phyloP scores from a whole-genome alignment of 169 alveolate species.

The Amoebophrya sp. region DNA sequence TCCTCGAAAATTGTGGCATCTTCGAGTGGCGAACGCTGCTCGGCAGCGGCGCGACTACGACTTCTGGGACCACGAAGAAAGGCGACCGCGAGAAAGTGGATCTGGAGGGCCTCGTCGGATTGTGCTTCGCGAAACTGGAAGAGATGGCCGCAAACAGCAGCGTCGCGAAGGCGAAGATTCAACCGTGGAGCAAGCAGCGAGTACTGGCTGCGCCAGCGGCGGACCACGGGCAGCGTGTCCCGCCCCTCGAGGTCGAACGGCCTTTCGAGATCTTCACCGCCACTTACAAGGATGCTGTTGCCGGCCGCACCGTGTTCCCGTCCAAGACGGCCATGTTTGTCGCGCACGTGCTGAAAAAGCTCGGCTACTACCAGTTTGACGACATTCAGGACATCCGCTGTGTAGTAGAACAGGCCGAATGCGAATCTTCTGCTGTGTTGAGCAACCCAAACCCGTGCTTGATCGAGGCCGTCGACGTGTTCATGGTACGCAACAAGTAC shows the following conservation, averaged over 20 bases:
- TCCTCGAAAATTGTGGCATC: neutral
- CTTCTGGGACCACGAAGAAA: no score
- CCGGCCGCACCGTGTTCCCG: neutral
- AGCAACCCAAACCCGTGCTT: neutral
- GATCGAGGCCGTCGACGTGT: neutral
- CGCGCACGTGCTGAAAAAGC: neutral
- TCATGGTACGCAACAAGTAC: neutral
- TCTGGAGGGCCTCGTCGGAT: neutral
- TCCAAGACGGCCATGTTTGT: neutral
- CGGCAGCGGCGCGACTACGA: no score
- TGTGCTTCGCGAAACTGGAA: neutral
- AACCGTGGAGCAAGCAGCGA: no score
- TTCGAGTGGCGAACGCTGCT: neutral
- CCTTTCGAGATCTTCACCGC: neutral
- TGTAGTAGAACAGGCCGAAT: no score
- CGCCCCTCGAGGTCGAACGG: neutral
- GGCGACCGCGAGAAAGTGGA: neutral
- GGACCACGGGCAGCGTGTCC: no score
- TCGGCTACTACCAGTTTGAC: neutral
- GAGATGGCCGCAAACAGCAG: no score
- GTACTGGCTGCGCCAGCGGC: no score
- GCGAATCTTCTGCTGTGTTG: no score
- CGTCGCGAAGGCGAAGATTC: no score
- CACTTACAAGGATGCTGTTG: neutral
- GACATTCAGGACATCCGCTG: neutral